Evolutionary conservation across 768 basidiomycete genomes (phyloP).

Genomic region (Hygrophorus pudorinus): DNA sequence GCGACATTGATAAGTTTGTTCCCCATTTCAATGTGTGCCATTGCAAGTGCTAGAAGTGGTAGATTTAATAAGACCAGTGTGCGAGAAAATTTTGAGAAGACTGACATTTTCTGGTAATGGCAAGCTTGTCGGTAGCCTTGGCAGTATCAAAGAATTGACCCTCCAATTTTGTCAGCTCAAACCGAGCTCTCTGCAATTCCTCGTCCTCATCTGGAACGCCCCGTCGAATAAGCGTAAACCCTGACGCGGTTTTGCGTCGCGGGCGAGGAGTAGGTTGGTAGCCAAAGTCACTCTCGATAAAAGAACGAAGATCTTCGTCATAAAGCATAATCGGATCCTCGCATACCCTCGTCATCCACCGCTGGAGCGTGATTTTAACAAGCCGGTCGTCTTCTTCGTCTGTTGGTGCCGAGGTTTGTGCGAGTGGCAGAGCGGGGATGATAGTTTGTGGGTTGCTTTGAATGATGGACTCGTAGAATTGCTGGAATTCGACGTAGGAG

Average conservation of each 20-base stretch:
- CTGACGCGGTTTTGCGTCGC: slow-evolving; percentile 60
- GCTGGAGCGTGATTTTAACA: slow-evolving; percentile 88
- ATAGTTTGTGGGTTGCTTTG: slow-evolving; percentile 94
- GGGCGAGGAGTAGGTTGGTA: slow-evolving; percentile 78
- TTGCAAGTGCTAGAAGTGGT: slow-evolving; percentile 51
- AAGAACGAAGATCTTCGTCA: slow-evolving; percentile 91
- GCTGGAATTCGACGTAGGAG: slow-evolving; percentile 90
- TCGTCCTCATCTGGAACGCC: slow-evolving; percentile 92
- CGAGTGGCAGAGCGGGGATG: slow-evolving; percentile 89
- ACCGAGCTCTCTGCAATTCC: slow-evolving; percentile 79
- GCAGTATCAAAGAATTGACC: slow-evolving; percentile 88
- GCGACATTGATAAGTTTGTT: slow-evolving; percentile 85
- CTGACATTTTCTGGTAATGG: slow-evolving; percentile 69
- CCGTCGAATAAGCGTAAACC: slow-evolving; percentile 68
- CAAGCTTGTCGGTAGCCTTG: slow-evolving; percentile 81
- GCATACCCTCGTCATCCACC: slow-evolving; percentile 89
- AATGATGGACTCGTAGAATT: slow-evolving; percentile 85
- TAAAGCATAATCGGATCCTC: slow-evolving; percentile 81
- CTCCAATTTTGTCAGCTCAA: slow-evolving; percentile 88
- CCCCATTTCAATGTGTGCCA: slow-evolving; percentile 82
- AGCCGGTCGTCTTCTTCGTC: slow-evolving; percentile 98
- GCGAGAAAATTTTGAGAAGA: slow-evolving; percentile 4
- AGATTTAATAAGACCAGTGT: background rate
- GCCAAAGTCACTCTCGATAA: slow-evolving; percentile 97
- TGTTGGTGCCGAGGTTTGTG: slow-evolving; percentile 92